Evolutionary conservation across 345 rosid species (phyloP).

Genomic region (Erodium maritimum): DNA sequence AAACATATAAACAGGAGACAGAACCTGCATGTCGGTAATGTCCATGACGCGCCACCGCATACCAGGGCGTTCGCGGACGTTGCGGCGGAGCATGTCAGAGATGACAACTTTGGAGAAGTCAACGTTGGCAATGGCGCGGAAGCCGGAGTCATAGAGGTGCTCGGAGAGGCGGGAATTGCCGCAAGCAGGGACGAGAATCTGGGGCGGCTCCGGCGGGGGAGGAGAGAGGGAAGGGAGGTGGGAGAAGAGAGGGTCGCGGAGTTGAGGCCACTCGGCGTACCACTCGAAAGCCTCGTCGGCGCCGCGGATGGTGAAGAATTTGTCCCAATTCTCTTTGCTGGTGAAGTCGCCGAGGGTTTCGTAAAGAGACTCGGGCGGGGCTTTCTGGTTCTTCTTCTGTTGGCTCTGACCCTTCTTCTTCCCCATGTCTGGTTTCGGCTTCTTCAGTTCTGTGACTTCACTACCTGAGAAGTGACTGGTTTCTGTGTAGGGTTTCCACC

Average conservation of each 20-base stretch:
- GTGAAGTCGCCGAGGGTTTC: slow-evolving; percentile 78
- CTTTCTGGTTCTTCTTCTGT: slow-evolving; percentile 10
- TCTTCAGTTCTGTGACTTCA: not conserved
- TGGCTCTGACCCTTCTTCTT: slow-evolving; percentile 24
- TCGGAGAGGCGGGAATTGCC: slow-evolving; percentile 82
- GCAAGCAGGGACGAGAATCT: slow-evolving; percentile 83
- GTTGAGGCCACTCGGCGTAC: slow-evolving; percentile 96
- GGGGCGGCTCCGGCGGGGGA: slow-evolving; percentile 19
- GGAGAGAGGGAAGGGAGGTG: slow-evolving; percentile 22
- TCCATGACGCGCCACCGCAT: slow-evolving; percentile 95
- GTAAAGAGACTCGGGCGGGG: slow-evolving; percentile 34
- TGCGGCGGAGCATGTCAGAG: slow-evolving; percentile 79
- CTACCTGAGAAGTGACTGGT: slow-evolving; percentile 5
- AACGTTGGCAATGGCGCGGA: slow-evolving; percentile 50
- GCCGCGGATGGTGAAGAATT: slow-evolving; percentile 79
- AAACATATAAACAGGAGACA: not conserved
- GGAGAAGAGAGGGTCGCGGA: slow-evolving; percentile 45
- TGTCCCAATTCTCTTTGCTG: slow-evolving; percentile 94
- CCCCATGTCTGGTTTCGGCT: slow-evolving; percentile 31
- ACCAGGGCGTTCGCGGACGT: slow-evolving; percentile 58
- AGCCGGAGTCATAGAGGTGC: slow-evolving; percentile 75
- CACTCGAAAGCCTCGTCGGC: slow-evolving; percentile 79
- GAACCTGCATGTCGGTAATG: slow-evolving; percentile 72
- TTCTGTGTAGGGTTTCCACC: not conserved
- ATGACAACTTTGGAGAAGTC: slow-evolving; percentile 89